Evolutionary conservation across 768 basidiomycete species (phyloP), one percentile per base, ranked within the genome.

Genomic region (Mycena capillaripes): DNA sequence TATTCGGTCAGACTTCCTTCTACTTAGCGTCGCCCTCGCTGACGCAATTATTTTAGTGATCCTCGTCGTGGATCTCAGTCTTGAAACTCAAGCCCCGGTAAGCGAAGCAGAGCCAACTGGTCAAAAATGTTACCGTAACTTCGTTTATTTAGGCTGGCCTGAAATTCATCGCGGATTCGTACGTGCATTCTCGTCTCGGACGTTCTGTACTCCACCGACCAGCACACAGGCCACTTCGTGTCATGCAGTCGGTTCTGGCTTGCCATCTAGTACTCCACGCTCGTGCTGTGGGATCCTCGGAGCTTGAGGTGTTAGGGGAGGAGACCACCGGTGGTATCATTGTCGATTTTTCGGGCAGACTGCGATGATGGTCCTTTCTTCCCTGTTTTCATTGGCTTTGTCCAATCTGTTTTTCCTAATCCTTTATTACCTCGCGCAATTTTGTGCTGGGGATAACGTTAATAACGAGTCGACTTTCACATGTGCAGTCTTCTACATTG

Each of bases 171-270:
- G 64, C 53, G 25, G 53, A 56, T 44, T 16, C 40, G 64, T 66
- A 44, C 4, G 53, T 56, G 3, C 17, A 12, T 56, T 17, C 48
- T 4, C 48, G 9, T 4, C 9, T 32, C 12, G 29, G 7, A 29
- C 1, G 34, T 14, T 21, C 38, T n/a, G 10, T 34, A 19, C 23
- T 40, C 36, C 25, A 36, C 25, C n/a, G 32, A 56, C 0, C 38
- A 27, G 4, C 29, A 11, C n/a, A 16, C 32, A 68, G 66, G 2
- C 66, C 66, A n/a, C 25, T 68, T 2, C 66, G 66, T 2, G 46
- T 53, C 5, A 52, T 68, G 66, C 66, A 68, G 19, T 68, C 66
- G 23, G 19, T 68, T 25, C 21, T 68, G 5, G 66, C 66, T 0
- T 59, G 57, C 57, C 66, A 40, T 7, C 29, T 68, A 36, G 66